phyloP scores from a whole-genome alignment of 257 asterid species.

The Jaltomata sinuosa region DNA sequence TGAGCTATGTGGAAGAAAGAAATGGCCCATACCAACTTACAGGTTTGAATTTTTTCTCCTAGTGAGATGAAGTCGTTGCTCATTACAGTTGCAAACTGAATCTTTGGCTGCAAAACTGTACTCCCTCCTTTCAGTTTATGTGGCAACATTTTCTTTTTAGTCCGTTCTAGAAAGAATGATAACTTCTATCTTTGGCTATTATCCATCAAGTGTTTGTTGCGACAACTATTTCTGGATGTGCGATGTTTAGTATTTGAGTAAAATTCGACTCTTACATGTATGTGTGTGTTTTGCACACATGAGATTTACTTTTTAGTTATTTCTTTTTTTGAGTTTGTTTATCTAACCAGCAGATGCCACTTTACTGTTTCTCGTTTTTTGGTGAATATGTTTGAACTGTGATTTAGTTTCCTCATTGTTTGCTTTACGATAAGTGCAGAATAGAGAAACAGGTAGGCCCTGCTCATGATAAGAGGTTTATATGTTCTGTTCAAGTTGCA shows the following conservation, averaged over 20 bases:
- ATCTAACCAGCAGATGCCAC: background rate
- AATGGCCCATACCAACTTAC: constrained; percentile 66
- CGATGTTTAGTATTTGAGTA: background rate
- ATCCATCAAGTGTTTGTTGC: background rate
- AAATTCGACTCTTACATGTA: background rate
- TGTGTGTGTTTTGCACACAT: background rate
- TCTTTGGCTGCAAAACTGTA: background rate
- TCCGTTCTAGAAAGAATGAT: background rate
- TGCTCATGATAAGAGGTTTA: constrained; percentile 45
- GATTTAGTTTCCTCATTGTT: background rate
- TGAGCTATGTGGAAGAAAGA: constrained; percentile 62
- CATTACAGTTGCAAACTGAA: background rate
- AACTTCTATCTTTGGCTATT: background rate
- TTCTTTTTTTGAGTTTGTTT: background rate
- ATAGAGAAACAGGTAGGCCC: constrained; percentile 42
- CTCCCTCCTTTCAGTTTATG: background rate
- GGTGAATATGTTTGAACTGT: background rate
- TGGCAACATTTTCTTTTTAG: background rate
- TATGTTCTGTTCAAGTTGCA: constrained; percentile 56
- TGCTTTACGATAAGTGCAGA: constrained; percentile 27
- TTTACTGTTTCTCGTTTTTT: background rate
- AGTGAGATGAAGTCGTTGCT: background rate
- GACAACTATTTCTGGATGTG: background rate
- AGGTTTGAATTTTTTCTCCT: constrained; percentile 25
- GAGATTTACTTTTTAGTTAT: background rate